Base-by-base conservation (phyloP, 73 alveolate species). In the Uronychia binucleata region DNA sequence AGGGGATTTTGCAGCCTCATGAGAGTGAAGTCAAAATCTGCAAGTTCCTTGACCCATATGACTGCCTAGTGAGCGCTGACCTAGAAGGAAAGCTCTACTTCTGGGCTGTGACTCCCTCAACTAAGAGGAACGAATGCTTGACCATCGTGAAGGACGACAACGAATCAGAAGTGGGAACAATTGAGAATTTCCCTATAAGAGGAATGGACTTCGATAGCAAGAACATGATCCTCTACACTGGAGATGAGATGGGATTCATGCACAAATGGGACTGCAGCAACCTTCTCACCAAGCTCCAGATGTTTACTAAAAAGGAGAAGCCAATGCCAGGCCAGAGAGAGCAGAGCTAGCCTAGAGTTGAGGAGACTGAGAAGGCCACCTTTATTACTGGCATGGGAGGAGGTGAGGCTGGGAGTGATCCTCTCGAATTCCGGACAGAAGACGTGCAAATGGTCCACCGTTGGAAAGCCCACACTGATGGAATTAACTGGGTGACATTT, bases 181-280 rank as follows among this genome's bases (percentile, higher is more conserved):
- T 81, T 27, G 99, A 93, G 74, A 94, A 93, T 79, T 97, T 93
- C 88, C 99, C 99, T 26, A 92, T 98, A 33, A 94, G 98, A 94
- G 97, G 98, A 27, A 82, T 94, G 28, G 96, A 97, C 80, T 98
- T 94, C 83, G 95, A 96, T 83, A 92, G 94, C 27, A 77, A 85
- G 28, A 89, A 93, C 76, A 94, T 92, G 78, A 91, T 92, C 58
- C 92, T 98, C 59, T 95, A 84, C 91, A 91, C 98, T 76, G 99
- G 99, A 0, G 99, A 98, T 96, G 99, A 98, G 84, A 95, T 97
- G 89, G 99, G 99, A n/a, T 93, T 92, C 86, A 92, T 98, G 75
- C 97, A 95, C 74, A 96, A 95, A 26, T 98, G 98, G 97, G 98
- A 98, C 84, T 77, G 97, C 26, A 59, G 93, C 19, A 86, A 74